phyloP scores from a whole-genome alignment of 768 basidiomycete genomes.

The Pleurotus salmoneostramineus region DNA sequence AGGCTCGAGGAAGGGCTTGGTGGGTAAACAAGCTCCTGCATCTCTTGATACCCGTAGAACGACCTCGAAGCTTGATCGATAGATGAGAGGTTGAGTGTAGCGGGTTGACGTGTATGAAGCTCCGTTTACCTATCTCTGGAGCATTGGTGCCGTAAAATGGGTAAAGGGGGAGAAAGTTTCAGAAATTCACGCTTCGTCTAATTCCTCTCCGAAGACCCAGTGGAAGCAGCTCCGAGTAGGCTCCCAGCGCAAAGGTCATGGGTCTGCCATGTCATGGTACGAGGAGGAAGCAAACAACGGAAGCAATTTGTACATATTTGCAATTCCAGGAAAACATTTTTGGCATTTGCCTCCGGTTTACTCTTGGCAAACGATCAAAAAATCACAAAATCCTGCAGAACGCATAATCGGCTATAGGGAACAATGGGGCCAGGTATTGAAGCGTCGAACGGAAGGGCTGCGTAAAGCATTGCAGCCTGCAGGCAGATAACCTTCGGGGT shows the following conservation, averaged over 20 bases:
- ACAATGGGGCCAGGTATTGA: constrained; percentile 1
- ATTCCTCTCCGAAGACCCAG: too few relatives aligned
- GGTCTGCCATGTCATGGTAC: too few relatives aligned
- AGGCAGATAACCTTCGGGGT: constrained; percentile 7
- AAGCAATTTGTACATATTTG: not conserved
- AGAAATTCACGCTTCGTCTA: not conserved
- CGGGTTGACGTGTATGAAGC: constrained; percentile 4
- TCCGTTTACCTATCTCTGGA: not conserved
- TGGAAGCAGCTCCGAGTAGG: too few relatives aligned
- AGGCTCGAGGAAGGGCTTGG: too few relatives aligned
- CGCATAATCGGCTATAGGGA: not conserved
- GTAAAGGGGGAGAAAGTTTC: not conserved
- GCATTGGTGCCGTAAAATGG: constrained; percentile 3
- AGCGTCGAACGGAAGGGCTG: not conserved
- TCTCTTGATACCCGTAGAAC: not conserved
- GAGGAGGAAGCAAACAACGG: not conserved
- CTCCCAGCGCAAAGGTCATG: too few relatives aligned
- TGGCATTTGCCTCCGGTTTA: constrained; percentile 4
- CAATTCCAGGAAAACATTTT: not conserved
- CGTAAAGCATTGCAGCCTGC: constrained; percentile 8
- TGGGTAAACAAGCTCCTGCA: too few relatives aligned
- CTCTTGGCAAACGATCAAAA: not conserved
- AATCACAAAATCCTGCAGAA: not conserved
- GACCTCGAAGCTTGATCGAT: not conserved
- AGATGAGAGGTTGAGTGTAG: not conserved